Evolutionary conservation across 148 eudicot genomes (phyloP).

Genomic region (Camellia japonica): DNA sequence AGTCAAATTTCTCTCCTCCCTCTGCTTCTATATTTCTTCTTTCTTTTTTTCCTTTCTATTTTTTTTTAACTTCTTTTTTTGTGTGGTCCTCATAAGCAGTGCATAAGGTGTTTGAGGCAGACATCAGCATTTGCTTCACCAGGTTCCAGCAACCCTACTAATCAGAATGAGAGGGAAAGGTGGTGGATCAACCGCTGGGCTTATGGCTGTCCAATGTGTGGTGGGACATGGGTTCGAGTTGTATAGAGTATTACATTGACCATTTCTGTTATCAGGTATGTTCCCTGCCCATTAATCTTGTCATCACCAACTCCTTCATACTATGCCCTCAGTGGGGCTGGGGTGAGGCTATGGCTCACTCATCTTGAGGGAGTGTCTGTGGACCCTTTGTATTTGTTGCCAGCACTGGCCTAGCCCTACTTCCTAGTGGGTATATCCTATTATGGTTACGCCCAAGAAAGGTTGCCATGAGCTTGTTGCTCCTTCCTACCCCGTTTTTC

Average conservation of each 20-base stretch:
- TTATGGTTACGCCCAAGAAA: no score
- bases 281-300: no score
- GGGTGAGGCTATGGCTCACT: no score
- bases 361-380: no score
- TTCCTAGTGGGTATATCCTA: no score
- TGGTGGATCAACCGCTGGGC: slow-evolving; percentile 99
- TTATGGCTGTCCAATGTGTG: slow-evolving; percentile 95
- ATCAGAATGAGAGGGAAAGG: slow-evolving; percentile 67
- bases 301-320: no score
- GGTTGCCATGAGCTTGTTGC: no score
- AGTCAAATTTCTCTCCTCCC: background rate
- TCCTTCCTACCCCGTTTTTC: no score
- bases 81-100: slow-evolving; percentile 43
- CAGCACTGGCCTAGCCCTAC: no score
- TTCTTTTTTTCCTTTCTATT: background rate
- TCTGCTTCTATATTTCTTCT: background rate
- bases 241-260: slow-evolving; percentile 36
- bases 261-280: slow-evolving; percentile 9
- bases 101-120: slow-evolving; percentile 95
- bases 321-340: no score
- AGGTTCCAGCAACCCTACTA: slow-evolving; percentile 40
- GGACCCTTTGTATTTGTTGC: no score
- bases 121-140: slow-evolving; percentile 79
- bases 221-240: slow-evolving; percentile 96
- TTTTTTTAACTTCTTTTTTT: background rate